These are phyloP conservation scores for Alternaria angustiovoidea DNA, from an alignment of 2,329 filamentous ascomycete species.

Conservation along the genomic window DNA sequence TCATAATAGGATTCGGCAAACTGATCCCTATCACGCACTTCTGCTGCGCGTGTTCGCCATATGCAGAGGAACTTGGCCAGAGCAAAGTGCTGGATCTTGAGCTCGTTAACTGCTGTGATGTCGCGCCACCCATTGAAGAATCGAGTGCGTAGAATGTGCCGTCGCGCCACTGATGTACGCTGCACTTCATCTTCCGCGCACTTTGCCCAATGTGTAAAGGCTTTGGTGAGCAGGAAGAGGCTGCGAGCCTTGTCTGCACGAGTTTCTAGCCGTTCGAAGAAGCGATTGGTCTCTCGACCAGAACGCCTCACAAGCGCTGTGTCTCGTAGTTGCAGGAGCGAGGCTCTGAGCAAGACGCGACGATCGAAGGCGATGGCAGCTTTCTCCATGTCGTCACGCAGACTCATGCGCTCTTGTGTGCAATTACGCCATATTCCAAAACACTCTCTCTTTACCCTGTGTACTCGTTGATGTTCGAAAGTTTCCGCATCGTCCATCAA, in stretches of 20 bases:
- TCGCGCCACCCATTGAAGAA: conserved; percentile 75
- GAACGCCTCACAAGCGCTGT: conserved; percentile 49
- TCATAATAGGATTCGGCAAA: conserved; percentile 42
- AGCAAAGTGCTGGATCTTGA: conserved; percentile 61
- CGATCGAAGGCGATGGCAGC: conserved; percentile 59
- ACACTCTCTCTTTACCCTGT: conserved; percentile 36
- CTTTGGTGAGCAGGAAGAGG: conserved; percentile 69
- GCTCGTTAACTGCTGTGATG: conserved; percentile 68
- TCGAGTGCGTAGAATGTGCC: conserved; percentile 73
- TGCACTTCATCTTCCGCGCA: conserved; percentile 70
- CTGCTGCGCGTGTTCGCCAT: conserved; percentile 59
- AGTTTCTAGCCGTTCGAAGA: conserved; percentile 64
- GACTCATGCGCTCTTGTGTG: conserved; percentile 31
- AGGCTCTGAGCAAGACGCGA: conserved; percentile 60
- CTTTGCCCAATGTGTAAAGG: conserved; percentile 74
- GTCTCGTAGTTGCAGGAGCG: conserved; percentile 54
- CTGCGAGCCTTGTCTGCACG: conserved; percentile 71
- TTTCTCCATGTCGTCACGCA: conserved; percentile 34
- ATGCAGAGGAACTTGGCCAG: conserved; percentile 62
- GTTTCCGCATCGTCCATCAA: conserved; percentile 60
- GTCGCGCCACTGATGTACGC: conserved; percentile 71
- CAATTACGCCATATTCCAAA: conserved; percentile 59
- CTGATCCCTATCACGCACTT: conserved; percentile 47
- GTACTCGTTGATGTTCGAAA: conserved; percentile 43
- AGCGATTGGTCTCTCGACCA: conserved; percentile 58